Conservation (phyloP, 768 basidiomycete species). For the Tubosaeta brunneosetosa region DNA sequence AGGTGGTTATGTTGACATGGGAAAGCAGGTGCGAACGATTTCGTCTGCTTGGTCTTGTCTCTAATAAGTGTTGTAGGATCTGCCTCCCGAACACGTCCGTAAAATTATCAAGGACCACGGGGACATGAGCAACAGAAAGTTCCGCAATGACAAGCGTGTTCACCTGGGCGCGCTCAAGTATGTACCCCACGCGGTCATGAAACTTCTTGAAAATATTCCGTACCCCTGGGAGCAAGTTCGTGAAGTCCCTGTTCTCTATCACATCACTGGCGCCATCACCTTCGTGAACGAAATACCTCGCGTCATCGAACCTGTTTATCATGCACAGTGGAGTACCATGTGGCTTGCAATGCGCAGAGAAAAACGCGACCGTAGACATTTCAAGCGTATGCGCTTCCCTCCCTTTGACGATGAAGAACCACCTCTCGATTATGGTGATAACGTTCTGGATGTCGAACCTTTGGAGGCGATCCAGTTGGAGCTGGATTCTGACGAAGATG, state of each 20-base stretch:
- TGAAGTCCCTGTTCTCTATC: constrained; percentile 97
- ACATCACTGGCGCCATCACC: constrained; percentile 98
- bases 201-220: constrained; percentile 97
- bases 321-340: constrained; percentile 99
- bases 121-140: constrained; percentile 99
- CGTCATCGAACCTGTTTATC: constrained; percentile 95
- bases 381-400: constrained; percentile 99
- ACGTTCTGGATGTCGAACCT: constrained; percentile 96
- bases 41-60: background rate
- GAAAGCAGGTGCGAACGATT: constrained; percentile 70
- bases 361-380: constrained; percentile 96
- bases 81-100: constrained; percentile 95
- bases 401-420: constrained; percentile 99
- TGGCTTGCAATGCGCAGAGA: constrained; percentile 99
- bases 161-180: constrained; percentile 98
- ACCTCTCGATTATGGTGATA: constrained; percentile 98
- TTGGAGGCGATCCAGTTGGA: constrained; percentile 97
- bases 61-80: constrained; percentile 49
- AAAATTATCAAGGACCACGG: constrained; percentile 99
- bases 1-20: constrained; percentile 87
- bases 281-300: constrained; percentile 98
- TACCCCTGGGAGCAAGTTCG: constrained; percentile 99
- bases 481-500: constrained; percentile 87
- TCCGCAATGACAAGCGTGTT: constrained; percentile 98
- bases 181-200: constrained; percentile 99